These are phyloP conservation scores for Stephania yunnanensis DNA, from an alignment of 164 flowering plant species.

Conservation along the genomic window DNA sequence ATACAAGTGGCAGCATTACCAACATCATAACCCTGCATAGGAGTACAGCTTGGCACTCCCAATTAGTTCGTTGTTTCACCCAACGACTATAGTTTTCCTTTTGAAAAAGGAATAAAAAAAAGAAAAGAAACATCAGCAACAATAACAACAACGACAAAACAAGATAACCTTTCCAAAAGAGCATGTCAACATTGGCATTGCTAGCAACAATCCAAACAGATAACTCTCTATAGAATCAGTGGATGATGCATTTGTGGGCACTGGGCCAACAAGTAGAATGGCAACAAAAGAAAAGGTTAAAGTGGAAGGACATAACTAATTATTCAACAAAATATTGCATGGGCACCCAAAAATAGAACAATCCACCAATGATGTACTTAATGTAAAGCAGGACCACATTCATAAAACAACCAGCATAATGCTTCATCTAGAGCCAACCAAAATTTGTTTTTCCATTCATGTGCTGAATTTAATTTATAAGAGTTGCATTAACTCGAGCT, in stretches of 20 bases:
- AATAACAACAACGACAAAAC: no score
- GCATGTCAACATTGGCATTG: no score
- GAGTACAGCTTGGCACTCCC: no score
- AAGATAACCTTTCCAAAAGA: no score
- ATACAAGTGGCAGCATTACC: background rate
- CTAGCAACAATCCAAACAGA: no score
- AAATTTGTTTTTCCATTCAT: background rate
- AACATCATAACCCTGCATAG: background rate
- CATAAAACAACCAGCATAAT: background rate
- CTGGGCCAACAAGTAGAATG: background rate
- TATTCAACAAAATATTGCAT: background rate
- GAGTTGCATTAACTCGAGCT: background rate
- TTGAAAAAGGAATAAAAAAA: background rate
- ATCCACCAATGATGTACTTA: background rate
- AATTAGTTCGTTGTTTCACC: background rate
- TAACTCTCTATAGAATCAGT: no score
- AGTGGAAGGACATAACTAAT: background rate
- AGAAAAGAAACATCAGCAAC: no score
- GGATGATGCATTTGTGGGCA: no score
- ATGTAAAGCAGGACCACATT: background rate
- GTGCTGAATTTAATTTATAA: background rate
- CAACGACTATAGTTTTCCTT: background rate
- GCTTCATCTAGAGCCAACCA: background rate
- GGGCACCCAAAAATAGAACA: background rate
- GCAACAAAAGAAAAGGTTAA: background rate